Evolutionary conservation across 164 flowering plant genomes (phyloP).

Genomic region (Brasenia schreberi): DNA sequence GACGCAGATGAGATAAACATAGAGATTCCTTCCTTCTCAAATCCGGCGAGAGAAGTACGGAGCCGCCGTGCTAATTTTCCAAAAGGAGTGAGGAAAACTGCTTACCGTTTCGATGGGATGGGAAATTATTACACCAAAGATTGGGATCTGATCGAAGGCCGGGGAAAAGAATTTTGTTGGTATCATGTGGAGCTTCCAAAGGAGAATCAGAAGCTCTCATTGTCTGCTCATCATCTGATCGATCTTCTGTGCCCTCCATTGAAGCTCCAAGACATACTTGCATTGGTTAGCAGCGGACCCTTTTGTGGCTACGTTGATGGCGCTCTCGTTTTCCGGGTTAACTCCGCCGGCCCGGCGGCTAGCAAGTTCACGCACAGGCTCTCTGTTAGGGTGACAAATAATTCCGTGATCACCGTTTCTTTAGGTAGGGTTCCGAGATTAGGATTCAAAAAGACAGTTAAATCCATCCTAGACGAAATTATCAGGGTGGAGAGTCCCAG

Average conservation of each 20-base stretch:
- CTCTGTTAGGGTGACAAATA: slow-evolving; percentile 83
- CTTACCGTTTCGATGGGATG: slow-evolving; percentile 78
- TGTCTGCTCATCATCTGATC: slow-evolving; percentile 77
- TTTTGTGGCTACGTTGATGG: slow-evolving; percentile 97
- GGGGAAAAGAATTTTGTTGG: slow-evolving; percentile 88
- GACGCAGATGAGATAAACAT: slow-evolving; percentile 28
- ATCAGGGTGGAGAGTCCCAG: slow-evolving; percentile 70
- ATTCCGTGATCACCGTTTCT: slow-evolving; percentile 84
- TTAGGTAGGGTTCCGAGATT: slow-evolving; percentile 90
- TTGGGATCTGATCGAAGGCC: slow-evolving; percentile 83
- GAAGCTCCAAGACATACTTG: slow-evolving; percentile 92
- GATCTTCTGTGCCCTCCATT: slow-evolving; percentile 90
- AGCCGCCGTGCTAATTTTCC: slow-evolving; percentile 25
- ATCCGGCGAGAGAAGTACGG: slow-evolving; percentile 17
- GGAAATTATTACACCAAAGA: slow-evolving; percentile 69
- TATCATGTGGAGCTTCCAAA: slow-evolving; percentile 94
- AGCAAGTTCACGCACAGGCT: slow-evolving; percentile 71
- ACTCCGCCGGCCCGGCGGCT: slow-evolving; percentile 83
- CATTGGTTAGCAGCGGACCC: slow-evolving; percentile 90
- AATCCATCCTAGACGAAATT: slow-evolving; percentile 75
- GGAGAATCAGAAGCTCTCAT: slow-evolving; percentile 58
- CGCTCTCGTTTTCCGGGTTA: slow-evolving; percentile 84
- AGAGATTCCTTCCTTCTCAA: slow-evolving; percentile 11
- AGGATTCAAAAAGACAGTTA: slow-evolving; percentile 68
- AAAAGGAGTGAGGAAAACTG: slow-evolving; percentile 60